Percentiles rank a stretch among this genome's conserved stretches.
phyloP scores from a whole-genome alignment of 108 stramenopile species.

The Licmophora abbreviata region DNA sequence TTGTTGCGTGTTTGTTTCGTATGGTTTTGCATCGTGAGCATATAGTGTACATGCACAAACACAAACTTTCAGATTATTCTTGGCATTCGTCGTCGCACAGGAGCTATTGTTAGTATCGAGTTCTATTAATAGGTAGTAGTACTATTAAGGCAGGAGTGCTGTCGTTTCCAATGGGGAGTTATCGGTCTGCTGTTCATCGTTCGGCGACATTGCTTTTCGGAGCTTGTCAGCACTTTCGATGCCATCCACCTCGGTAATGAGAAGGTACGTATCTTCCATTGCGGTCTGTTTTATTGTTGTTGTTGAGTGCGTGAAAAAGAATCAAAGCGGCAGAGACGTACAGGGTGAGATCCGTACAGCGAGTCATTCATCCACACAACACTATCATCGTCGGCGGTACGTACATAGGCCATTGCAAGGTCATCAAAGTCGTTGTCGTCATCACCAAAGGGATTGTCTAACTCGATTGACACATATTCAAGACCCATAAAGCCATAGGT shows the following conservation, averaged over 20 bases:
- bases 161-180: too few relatives aligned
- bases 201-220: conserved; percentile 5
- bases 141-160: too few relatives aligned
- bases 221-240: conserved; percentile 21
- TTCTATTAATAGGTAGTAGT: too few relatives aligned
- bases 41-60: too few relatives aligned
- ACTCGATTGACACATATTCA: conserved; percentile 26
- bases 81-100: too few relatives aligned
- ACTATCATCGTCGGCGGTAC: too few relatives aligned
- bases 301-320: conserved; percentile 7
- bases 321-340: background rate
- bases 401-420: background rate
- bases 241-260: conserved; percentile 26
- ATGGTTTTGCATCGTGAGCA: too few relatives aligned
- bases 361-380: background rate
- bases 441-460: conserved; percentile 37
- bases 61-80: too few relatives aligned
- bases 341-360: background rate
- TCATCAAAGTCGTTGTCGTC: conserved; percentile 33
- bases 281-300: conserved; percentile 7
- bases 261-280: conserved; percentile 30
- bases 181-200: too few relatives aligned
- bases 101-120: too few relatives aligned
- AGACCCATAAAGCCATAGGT: conserved; percentile 28
- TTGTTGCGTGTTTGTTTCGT: too few relatives aligned